Conservation (phyloP, 192 early-diverging fungal species). For the Chytriomyces sp. region DNA sequence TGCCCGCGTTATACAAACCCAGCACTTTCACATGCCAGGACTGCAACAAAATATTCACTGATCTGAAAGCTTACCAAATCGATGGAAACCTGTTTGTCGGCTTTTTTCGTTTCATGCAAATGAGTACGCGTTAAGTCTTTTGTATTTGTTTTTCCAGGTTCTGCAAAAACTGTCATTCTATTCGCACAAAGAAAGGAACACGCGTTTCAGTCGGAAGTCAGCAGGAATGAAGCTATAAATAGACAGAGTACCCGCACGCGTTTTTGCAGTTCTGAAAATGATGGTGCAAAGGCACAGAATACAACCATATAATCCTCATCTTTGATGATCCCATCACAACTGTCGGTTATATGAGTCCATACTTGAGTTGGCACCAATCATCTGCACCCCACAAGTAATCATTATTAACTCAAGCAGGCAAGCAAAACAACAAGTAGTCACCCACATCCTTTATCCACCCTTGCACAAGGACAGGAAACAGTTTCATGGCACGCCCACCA, state of each 20-base stretch:
- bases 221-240: background rate
- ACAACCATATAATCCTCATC: too few relatives aligned
- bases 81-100: conserved; percentile 30
- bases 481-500: conserved; percentile 26
- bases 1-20: too few relatives aligned
- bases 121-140: background rate
- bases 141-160: background rate
- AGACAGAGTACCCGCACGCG: too few relatives aligned
- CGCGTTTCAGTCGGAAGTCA: background rate
- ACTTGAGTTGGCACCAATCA: conserved; percentile 30
- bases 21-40: conserved; percentile 6
- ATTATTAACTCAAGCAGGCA: background rate
- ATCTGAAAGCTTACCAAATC: conserved; percentile 35
- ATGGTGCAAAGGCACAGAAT: too few relatives aligned
- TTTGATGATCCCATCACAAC: too few relatives aligned
- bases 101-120: background rate
- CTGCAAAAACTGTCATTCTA: conserved; percentile 31
- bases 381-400: background rate
- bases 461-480: conserved; percentile 29
- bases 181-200: conserved; percentile 6
- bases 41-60: conserved; percentile 30
- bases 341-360: conserved; percentile 5
- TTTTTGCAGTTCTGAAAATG: too few relatives aligned
- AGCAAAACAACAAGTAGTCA: background rate
- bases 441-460: conserved; percentile 20